phyloP scores from a whole-genome alignment of 805 yeast species.

The Torulaspora quercuum region DNA sequence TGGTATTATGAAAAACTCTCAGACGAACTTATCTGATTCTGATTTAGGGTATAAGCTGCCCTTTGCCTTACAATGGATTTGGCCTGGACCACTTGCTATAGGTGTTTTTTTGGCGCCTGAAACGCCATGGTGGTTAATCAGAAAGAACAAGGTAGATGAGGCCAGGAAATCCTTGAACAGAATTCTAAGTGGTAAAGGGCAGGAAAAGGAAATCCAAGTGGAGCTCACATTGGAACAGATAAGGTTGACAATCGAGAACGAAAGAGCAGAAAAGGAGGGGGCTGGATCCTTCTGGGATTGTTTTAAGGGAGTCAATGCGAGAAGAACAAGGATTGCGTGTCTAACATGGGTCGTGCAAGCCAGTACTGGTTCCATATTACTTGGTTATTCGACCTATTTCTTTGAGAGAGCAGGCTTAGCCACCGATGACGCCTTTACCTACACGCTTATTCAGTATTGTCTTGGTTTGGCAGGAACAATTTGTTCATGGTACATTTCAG shows the following conservation, averaged over 20 bases:
- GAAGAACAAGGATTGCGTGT: slow-evolving; percentile 52
- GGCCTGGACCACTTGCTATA: slow-evolving; percentile 49
- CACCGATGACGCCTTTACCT: slow-evolving; percentile 44
- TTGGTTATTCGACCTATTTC: slow-evolving; percentile 51
- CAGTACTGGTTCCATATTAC: slow-evolving; percentile 44
- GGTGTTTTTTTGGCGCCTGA: slow-evolving; percentile 51
- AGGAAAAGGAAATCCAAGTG: slow-evolving; percentile 37
- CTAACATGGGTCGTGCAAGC: slow-evolving; percentile 46
- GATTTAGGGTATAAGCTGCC: slow-evolving; percentile 50
- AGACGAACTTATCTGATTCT: slow-evolving; percentile 21
- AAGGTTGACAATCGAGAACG: slow-evolving; percentile 43
- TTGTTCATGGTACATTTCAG: slow-evolving; percentile 18
- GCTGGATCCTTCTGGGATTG: slow-evolving; percentile 38
- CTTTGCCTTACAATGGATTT: slow-evolving; percentile 58
- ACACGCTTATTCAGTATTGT: slow-evolving; percentile 45
- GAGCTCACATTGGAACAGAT: slow-evolving; percentile 45
- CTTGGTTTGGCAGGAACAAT: slow-evolving; percentile 45
- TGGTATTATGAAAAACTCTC: slow-evolving; percentile 46
- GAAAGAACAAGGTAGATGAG: slow-evolving; percentile 40
- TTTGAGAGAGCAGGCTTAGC: slow-evolving; percentile 48
- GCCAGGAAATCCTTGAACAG: slow-evolving; percentile 43
- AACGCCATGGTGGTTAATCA: slow-evolving; percentile 55
- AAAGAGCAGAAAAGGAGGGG: slow-evolving; percentile 16
- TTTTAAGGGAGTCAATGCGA: slow-evolving; percentile 44
- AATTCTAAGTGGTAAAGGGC: slow-evolving; percentile 36